These are phyloP conservation scores for Citrus sinensis DNA, from an alignment of 345 rosid species.

Conservation along the genomic window DNA sequence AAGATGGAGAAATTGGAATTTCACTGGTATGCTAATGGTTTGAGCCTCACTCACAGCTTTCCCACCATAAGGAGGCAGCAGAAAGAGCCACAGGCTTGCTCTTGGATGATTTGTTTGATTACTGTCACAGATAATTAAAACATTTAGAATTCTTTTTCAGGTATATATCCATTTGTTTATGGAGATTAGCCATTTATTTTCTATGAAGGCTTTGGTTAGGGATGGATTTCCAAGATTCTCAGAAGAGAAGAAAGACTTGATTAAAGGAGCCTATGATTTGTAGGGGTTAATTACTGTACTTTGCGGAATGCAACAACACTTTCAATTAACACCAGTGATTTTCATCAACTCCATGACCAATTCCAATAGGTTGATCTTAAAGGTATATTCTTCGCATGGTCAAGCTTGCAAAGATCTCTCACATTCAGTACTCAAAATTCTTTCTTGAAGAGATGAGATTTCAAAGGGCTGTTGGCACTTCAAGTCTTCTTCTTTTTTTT, in stretches of 20 bases:
- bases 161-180: conserved; percentile 31
- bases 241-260: conserved; percentile 24
- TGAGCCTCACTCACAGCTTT: conserved; percentile 32
- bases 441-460: background rate
- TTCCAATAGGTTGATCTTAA: background rate
- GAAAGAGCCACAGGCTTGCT: conserved; percentile 33
- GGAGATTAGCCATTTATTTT: background rate
- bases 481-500: background rate
- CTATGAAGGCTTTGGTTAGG: conserved; percentile 13
- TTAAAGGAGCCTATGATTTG: conserved; percentile 37
- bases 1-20: conserved; percentile 40
- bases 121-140: no score
- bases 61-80: conserved; percentile 25
- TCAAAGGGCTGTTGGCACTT: background rate
- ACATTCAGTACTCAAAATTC: background rate
- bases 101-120: conserved; percentile 24
- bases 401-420: background rate
- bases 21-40: conserved; percentile 23
- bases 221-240: conserved; percentile 41
- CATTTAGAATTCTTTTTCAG: conserved; percentile 5
- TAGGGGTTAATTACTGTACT: conserved; percentile 43
- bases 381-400: background rate
- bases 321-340: background rate
- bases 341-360: background rate
- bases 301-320: conserved; percentile 24